A percentile compares a stretch with the other conserved stretches of the same genome.
Conservation (phyloP, 768 basidiomycete genomes). For the Sistotremastrum suecicum region DNA sequence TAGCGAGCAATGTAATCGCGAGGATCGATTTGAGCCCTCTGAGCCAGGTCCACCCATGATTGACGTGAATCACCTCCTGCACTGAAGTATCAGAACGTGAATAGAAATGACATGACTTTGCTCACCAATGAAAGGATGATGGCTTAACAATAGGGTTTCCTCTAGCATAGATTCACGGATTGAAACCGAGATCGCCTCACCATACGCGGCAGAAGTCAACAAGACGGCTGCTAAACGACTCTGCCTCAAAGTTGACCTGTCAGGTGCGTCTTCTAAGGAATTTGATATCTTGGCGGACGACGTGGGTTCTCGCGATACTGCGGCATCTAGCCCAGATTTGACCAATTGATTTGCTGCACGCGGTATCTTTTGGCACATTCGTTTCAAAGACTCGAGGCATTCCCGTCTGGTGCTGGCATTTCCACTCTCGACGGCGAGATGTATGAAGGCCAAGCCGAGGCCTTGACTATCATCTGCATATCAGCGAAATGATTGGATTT, state of each 20-base stretch:
- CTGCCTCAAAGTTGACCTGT: constrained; percentile 34
- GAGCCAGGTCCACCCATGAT: constrained; percentile 75
- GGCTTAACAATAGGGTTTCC: constrained; percentile 50
- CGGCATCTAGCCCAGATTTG: constrained; percentile 41
- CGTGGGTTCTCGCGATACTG: constrained; percentile 27
- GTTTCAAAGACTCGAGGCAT: constrained; percentile 28
- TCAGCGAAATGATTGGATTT: not conserved
- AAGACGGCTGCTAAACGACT: constrained; percentile 38
- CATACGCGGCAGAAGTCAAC: constrained; percentile 33
- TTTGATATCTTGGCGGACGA: constrained; percentile 12
- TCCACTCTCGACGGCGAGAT: constrained; percentile 49
- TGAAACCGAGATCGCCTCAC: constrained; percentile 24
- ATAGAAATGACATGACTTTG: not conserved
- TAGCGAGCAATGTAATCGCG: constrained; percentile 31
- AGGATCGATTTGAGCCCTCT: constrained; percentile 56
- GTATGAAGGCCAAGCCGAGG: constrained; percentile 50
- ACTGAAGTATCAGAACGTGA: not conserved
- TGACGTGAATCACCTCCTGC: constrained; percentile 38
- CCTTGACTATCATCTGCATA: constrained; percentile 23
- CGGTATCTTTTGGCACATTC: constrained; percentile 26
- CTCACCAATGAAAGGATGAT: constrained; percentile 57
- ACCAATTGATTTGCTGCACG: constrained; percentile 36
- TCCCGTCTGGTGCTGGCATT: constrained; percentile 39
- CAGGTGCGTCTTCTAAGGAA: constrained; percentile 22
- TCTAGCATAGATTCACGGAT: constrained; percentile 33